A percentile compares a stretch with the other conserved stretches of the same genome.
phyloP scores from a whole-genome alignment of 352 stramenopile species.

The Pythium brachiatum region DNA sequence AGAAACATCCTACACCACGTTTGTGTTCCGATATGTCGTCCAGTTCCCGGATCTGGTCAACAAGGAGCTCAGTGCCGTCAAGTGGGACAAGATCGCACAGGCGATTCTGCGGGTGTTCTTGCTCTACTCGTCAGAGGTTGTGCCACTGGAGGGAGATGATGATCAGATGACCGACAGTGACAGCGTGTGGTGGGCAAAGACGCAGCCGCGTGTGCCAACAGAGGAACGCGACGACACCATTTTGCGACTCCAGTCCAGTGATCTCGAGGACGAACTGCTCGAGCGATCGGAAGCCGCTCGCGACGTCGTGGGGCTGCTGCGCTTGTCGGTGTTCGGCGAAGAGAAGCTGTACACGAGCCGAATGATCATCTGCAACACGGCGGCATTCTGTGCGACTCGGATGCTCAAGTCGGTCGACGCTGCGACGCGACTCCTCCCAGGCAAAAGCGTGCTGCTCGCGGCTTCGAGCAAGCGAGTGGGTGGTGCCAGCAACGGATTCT shows the following conservation, averaged over 20 bases:
- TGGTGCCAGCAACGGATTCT: constrained; percentile 11
- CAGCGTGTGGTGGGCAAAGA: constrained; percentile 59
- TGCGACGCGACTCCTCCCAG: constrained; percentile 25
- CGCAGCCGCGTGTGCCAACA: constrained; percentile 31
- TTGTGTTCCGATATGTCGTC: constrained; percentile 75
- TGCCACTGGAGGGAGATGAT: constrained; percentile 34
- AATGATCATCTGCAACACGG: constrained; percentile 79
- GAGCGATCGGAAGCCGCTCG: constrained; percentile 19
- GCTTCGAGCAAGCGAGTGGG: constrained; percentile 34
- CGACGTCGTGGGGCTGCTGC: constrained; percentile 35
- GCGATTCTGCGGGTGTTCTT: constrained; percentile 64
- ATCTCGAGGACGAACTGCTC: constrained; percentile 25
- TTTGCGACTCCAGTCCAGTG: constrained; percentile 19
- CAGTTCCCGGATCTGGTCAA: constrained; percentile 73
- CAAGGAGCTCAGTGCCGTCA: constrained; percentile 48
- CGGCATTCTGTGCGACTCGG: constrained; percentile 68
- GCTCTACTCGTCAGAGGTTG: constrained; percentile 56
- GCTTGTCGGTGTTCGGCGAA: constrained; percentile 68
- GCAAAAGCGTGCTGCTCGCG: constrained; percentile 46
- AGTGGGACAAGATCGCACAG: constrained; percentile 80
- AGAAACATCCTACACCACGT: constrained; percentile 74
- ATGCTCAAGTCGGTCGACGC: constrained; percentile 66
- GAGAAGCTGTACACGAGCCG: constrained; percentile 78
- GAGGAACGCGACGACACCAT: constrained; percentile 51
- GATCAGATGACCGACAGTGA: constrained; percentile 31